These are phyloP conservation scores for Debaryomyces subglobosus DNA, from an alignment of 1,139 yeast genomes.

Conservation along the genomic window DNA sequence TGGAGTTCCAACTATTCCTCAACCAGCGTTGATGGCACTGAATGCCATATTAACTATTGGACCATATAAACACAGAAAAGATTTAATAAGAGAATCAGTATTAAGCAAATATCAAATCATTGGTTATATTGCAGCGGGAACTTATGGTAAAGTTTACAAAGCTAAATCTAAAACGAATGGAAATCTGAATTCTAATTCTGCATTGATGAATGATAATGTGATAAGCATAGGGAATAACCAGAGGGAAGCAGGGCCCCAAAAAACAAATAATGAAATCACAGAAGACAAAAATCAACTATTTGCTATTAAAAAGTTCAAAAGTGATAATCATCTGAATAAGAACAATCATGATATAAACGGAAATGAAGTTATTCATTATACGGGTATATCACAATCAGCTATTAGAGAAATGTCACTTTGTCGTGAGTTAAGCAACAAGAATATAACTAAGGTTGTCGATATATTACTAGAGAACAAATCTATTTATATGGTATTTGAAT, in stretches of 20 bases:
- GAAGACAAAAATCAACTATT: constrained; percentile 34
- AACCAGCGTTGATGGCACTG: constrained; percentile 62
- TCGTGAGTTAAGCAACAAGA: constrained; percentile 79
- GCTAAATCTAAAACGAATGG: constrained; percentile 56
- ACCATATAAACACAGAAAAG: constrained; percentile 75
- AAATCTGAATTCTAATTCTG: constrained; percentile 7
- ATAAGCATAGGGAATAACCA: constrained; percentile 11
- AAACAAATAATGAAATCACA: constrained; percentile 7
- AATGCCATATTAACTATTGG: constrained; percentile 70
- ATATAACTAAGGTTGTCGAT: constrained; percentile 78
- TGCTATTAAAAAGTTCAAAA: constrained; percentile 96
- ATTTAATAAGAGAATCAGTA: constrained; percentile 68
- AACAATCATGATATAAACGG: constrained; percentile 56
- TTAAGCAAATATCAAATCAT: constrained; percentile 80
- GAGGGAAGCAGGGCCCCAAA: constrained; percentile 7
- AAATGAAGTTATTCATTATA: constrained; percentile 79
- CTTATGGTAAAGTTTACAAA: constrained; percentile 95
- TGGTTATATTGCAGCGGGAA: constrained; percentile 98
- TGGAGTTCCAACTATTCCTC: constrained; percentile 27
- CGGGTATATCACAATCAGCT: constrained; percentile 96
- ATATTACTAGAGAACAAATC: constrained; percentile 88
- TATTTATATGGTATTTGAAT: constrained; percentile 93
- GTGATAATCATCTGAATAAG: constrained; percentile 70
- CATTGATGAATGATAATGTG: constrained; percentile 9
- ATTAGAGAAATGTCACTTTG: constrained; percentile 95